Base-by-base conservation (phyloP, 2,329 filamentous ascomycete genomes). In the Balansia obtecta region DNA sequence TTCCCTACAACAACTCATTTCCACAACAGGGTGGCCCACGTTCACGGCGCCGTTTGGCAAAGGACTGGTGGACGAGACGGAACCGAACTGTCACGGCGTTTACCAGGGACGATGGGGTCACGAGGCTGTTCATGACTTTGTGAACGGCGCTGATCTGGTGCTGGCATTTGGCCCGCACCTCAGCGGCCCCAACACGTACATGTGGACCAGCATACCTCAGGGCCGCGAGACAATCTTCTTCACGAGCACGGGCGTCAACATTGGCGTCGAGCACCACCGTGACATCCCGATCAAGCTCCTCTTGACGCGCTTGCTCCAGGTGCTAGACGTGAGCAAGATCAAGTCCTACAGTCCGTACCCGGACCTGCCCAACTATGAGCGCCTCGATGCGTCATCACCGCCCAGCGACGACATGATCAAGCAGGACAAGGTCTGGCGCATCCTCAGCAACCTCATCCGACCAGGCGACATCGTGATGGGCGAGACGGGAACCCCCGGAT, bases 401-500 rank as follows among this genome's bases (percentile, higher is more conserved):
- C 43, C 52, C 1, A 42, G 22, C 8, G 16, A 38, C 1, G 52
- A 51, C 10, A 34, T 49, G 2, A 51, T 53, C 43, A 51, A 40
- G 1, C 72, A 77, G 45, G 69, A 71, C 33, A 70, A 68, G 44
- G 67, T 76, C 50, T 81, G 70, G 71, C 66, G 66, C 40, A 60
- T 67, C 12, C 61, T 76, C 27, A 69, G 63, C 44, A 66, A 65
- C 10, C 70, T 78, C 60, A 61, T 82, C 52, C 65, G 64, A 10
- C 63, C 70, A 1, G 72, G 73, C 5, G 79, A 82, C 56, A 73
- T 81, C 39, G 57, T 82, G 15, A 66, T 82, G 43, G 72, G 71
- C 4, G 79, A 81, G 60, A 79, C 78, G 0, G 79, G 79, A 5
- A 83, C 78, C 3, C 67, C 77, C 0, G 69, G 71, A 12, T 76